phyloP scores from a whole-genome alignment of 2,329 filamentous ascomycete genomes.

The Ophiostoma ips region DNA sequence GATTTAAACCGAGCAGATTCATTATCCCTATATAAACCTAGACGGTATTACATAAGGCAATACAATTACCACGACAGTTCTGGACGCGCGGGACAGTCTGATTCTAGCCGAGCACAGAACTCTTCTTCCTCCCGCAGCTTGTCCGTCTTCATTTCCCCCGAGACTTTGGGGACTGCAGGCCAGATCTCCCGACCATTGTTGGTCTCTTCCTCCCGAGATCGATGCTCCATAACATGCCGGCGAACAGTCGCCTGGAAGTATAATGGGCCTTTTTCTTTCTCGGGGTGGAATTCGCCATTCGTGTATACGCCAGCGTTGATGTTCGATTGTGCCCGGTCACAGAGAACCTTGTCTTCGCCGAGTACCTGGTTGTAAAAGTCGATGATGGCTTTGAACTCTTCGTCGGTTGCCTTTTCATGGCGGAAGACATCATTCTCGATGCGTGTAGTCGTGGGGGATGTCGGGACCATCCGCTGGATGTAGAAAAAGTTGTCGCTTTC shows the following conservation, averaged over 20 bases:
- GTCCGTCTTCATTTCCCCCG: slow-evolving; percentile 12
- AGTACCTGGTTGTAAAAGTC: slow-evolving; percentile 38
- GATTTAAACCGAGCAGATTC: too few relatives aligned
- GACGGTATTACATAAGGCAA: too few relatives aligned
- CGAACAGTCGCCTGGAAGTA: slow-evolving; percentile 26
- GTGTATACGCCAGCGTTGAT: slow-evolving; percentile 35
- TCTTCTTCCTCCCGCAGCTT: slow-evolving; percentile 18
- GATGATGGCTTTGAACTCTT: slow-evolving; percentile 31
- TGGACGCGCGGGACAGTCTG: not conserved
- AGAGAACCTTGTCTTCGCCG: slow-evolving; percentile 36
- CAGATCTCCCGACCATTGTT: slow-evolving; percentile 17
- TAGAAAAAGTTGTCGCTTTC: slow-evolving; percentile 33
- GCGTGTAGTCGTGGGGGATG: slow-evolving; percentile 25
- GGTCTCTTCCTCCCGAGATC: slow-evolving; percentile 14
- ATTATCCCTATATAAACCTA: too few relatives aligned
- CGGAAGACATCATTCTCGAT: slow-evolving; percentile 39
- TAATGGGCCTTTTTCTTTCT: slow-evolving; percentile 37
- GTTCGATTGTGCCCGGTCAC: slow-evolving; percentile 34
- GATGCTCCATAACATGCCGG: slow-evolving; percentile 18
- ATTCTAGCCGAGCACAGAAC: slow-evolving; percentile 18
- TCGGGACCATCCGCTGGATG: slow-evolving; percentile 35
- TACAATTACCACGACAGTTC: slow-evolving; percentile 9
- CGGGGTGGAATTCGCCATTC: slow-evolving; percentile 37
- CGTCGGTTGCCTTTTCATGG: slow-evolving; percentile 30
- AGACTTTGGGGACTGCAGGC: slow-evolving; percentile 18